Evolutionary conservation across 2,329 filamentous ascomycete genomes (phyloP).

Genomic region (Neonectria magnoliae): DNA sequence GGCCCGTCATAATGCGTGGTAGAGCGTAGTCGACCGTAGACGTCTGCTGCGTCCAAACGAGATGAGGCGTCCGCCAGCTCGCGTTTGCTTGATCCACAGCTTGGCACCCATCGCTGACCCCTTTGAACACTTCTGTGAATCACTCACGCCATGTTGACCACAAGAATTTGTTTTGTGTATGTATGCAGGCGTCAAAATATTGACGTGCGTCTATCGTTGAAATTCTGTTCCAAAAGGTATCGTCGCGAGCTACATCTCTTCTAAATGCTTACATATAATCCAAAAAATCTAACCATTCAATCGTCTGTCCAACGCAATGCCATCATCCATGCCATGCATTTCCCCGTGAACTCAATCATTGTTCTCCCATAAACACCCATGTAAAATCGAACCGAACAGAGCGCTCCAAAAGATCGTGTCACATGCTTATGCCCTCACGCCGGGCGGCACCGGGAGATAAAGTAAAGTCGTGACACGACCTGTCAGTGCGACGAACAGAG

Average conservation of each 20-base stretch:
- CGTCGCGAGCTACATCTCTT: constrained; percentile 29
- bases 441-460: constrained; percentile 21
- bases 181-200: neutral
- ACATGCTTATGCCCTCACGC: constrained; percentile 18
- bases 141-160: neutral
- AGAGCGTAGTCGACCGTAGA: neutral
- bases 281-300: constrained; percentile 23
- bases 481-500: constrained; percentile 26
- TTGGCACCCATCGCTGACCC: neutral
- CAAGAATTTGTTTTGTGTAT: neutral
- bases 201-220: constrained; percentile 17
- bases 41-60: neutral
- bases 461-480: constrained; percentile 18
- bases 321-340: constrained; percentile 35
- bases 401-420: constrained; percentile 22
- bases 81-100: neutral
- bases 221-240: constrained; percentile 38
- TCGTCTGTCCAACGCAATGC: constrained; percentile 18
- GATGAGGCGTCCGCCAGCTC: neutral
- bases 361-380: constrained; percentile 36
- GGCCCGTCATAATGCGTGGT: neutral
- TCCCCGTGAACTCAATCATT: constrained; percentile 31
- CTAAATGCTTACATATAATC: constrained; percentile 25
- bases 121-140: neutral
- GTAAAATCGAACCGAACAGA: constrained; percentile 14